Base-by-base conservation (phyloP, 139 green algal genomes). In the Tetradesmus obliquus region DNA sequence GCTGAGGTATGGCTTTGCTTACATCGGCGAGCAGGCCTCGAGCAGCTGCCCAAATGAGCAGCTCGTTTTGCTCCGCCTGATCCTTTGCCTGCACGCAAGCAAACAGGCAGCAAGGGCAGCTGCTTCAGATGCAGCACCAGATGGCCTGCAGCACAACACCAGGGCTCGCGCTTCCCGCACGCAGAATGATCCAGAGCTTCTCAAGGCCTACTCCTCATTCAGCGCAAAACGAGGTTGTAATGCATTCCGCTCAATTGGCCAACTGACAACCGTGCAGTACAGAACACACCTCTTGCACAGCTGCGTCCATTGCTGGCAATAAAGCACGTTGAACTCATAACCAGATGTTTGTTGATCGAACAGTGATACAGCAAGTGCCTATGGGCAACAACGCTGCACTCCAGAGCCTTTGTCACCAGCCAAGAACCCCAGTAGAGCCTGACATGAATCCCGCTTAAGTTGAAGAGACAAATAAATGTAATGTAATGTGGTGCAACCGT, bases 11-110 rank as follows among this genome's bases (percentile, higher is more conserved):
- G 3, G 62, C 13, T 5, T 13, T 10, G 53, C 94, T 94, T 88
- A 98, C 96, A 88, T 98, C 96, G 0, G 74, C 93, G 3, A 94
- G 66, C 55, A 97, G 95, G 1, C 97, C 97, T 0, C 94, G 89
- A 0, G 94, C 92, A 51, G 93, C 90, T 3, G 96, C 97, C 76
- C 97, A 94, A 20, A 97, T 80, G 12, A 98, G 88, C 54, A 98
- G 92, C 9, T 94, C 89, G 79, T 97, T 95, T 19, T 87, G 87
- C 6, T 95, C 93, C 0, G 91, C 91, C 20, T 95, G 91, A 19
- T 90, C 71, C 74, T 95, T 93, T 0, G 91, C 82, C 93, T 95
- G 86, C 76, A 45, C 10, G n/a, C 3, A 2, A 69, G 19, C 12
- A 51, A 13, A 60, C 0, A 57, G 12, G 32, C 80, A 85, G 51